phyloP scores from a whole-genome alignment of 257 asterid genomes.

The Solanum sitiens region DNA sequence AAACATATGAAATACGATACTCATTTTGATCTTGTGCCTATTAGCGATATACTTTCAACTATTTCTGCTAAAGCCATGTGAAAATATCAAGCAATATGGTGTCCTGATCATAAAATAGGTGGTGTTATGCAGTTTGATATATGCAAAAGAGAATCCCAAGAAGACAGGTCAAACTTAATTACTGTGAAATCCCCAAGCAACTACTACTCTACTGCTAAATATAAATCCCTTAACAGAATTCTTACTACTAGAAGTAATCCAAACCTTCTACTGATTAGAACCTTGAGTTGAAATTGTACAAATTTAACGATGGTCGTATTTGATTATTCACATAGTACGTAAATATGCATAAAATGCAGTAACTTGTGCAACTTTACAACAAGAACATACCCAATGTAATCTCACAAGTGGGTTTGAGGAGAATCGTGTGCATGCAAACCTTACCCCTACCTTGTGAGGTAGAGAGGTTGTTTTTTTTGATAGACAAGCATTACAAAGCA shows the following conservation, averaged over 20 bases:
- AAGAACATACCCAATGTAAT: background rate
- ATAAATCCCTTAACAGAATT: background rate
- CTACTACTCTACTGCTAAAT: background rate
- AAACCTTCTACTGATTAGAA: background rate
- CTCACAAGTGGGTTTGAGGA: background rate
- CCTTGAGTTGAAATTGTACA: background rate
- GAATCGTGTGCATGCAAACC: background rate
- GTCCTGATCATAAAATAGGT: background rate
- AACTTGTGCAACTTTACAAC: background rate
- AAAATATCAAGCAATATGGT: background rate
- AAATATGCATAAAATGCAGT: background rate
- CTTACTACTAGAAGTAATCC: background rate
- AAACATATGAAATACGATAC: background rate
- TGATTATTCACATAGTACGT: background rate
- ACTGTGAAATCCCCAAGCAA: background rate
- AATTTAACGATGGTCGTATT: background rate
- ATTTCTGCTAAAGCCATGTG: background rate
- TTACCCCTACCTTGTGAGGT: background rate
- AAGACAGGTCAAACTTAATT: background rate
- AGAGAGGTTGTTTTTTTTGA: background rate
- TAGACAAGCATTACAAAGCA: background rate
- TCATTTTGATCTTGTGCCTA: background rate
- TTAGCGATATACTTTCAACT: background rate
- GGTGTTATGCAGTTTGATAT: background rate
- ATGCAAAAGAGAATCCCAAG: background rate